Conservation (phyloP, 2,329 filamentous ascomycete species). For the Colletotrichum spaethianum region DNA sequence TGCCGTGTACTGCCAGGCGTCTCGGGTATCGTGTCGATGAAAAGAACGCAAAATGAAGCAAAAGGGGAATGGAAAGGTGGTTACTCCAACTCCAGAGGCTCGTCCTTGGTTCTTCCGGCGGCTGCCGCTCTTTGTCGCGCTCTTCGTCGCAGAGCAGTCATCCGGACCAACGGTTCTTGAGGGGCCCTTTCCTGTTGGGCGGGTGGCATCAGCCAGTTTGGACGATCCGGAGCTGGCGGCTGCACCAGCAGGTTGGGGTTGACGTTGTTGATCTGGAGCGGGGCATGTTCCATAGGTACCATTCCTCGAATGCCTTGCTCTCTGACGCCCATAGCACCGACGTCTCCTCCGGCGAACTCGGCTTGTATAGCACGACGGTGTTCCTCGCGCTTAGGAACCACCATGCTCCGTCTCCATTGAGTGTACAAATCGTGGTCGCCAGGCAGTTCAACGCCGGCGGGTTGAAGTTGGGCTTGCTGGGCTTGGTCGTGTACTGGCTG, state of each 20-base stretch:
- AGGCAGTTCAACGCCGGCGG: not conserved
- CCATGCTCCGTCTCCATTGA: not conserved
- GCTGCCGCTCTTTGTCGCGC: not conserved
- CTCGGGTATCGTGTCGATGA: not conserved
- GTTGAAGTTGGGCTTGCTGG: not conserved
- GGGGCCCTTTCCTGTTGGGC: not conserved
- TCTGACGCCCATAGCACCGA: too few species aligned
- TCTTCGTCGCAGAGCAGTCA: not conserved
- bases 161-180: not conserved
- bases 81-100: not conserved
- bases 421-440: not conserved
- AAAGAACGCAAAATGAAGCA: not conserved
- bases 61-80: fast-evolving
- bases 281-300: not conserved
- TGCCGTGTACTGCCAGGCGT: not conserved
- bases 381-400: not conserved
- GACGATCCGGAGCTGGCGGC: not conserved
- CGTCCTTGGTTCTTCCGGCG: not conserved
- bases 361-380: not conserved
- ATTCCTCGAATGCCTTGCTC: not conserved
- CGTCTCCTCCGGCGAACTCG: not conserved
- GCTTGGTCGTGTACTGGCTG: not conserved
- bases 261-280: not conserved
- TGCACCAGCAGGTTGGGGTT: not conserved
- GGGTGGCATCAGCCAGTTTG: not conserved